Evolutionary conservation across 2,329 filamentous ascomycete genomes (phyloP).

Genomic region (Trichoderma sp.): DNA sequence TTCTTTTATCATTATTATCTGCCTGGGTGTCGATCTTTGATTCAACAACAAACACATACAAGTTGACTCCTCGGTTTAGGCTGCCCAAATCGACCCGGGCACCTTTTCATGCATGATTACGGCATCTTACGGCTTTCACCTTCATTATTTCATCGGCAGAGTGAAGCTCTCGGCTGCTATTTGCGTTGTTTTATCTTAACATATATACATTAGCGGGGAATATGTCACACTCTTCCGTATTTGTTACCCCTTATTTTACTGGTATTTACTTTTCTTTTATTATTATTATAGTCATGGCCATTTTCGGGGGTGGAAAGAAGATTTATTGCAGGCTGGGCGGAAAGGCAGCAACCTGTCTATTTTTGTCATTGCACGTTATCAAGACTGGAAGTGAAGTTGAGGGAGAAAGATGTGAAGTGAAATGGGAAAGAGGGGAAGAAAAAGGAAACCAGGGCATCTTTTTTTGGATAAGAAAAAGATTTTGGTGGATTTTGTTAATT

Average conservation of each 20-base stretch:
- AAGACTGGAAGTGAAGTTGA: not conserved
- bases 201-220: constrained; percentile 22
- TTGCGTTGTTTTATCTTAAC: constrained; percentile 1
- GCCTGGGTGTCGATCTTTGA: constrained; percentile 3
- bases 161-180: constrained; percentile 14
- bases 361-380: not conserved
- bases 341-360: not conserved
- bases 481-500: constrained; percentile 17
- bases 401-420: not conserved
- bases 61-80: constrained; percentile 6
- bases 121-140: constrained; percentile 26
- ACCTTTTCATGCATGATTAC: constrained; percentile 18
- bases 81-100: constrained; percentile 17
- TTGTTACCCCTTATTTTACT: not conserved
- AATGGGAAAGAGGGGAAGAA: not conserved
- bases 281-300: not conserved
- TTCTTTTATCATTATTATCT: not conserved
- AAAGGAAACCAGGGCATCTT: not conserved
- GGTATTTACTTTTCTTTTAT: constrained; percentile 4
- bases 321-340: not conserved
- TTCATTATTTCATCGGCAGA: constrained; percentile 21
- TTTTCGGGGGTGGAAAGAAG: not conserved
- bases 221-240: constrained; percentile 20
- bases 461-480: constrained; percentile 7
- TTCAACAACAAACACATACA: not conserved